Evolutionary conservation across 805 yeast species (phyloP).

Genomic region (Ogataea degrootiae): DNA sequence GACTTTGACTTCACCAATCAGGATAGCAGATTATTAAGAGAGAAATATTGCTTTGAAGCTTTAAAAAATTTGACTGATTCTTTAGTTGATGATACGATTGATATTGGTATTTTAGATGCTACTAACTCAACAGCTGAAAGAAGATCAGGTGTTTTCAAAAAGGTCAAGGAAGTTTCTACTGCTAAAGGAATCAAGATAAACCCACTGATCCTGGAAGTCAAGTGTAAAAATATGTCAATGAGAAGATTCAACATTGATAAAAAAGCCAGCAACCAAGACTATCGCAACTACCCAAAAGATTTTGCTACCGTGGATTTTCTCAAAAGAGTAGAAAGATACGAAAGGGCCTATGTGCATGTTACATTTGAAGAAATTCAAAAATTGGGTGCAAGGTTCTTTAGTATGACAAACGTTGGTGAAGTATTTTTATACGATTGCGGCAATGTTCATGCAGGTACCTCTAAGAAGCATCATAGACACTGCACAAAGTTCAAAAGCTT

Average conservation of each 20-base stretch:
- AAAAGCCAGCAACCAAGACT: slow-evolving; percentile 61
- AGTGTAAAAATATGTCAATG: slow-evolving; percentile 48
- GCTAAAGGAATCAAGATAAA: slow-evolving; percentile 35
- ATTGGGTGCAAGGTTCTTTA: slow-evolving; percentile 26
- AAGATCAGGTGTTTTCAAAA: slow-evolving; percentile 48
- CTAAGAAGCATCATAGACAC: slow-evolving; percentile 29
- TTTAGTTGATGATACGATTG: slow-evolving; percentile 70
- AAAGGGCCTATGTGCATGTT: slow-evolving; percentile 34
- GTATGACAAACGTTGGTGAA: slow-evolving; percentile 32
- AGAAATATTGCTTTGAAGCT: slow-evolving; percentile 93
- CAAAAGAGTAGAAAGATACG: slow-evolving; percentile 49
- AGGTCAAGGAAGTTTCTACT: slow-evolving; percentile 50
- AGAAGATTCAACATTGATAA: slow-evolving; percentile 58
- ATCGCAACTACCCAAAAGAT: slow-evolving; percentile 46
- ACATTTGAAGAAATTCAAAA: slow-evolving; percentile 29
- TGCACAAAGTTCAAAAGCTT: slow-evolving; percentile 17
- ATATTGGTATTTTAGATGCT: slow-evolving; percentile 90
- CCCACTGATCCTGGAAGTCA: slow-evolving; percentile 55
- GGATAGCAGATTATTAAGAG: slow-evolving; percentile 57
- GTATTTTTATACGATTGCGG: slow-evolving; percentile 31
- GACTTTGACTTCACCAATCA: slow-evolving; percentile 32
- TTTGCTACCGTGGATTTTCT: slow-evolving; percentile 57
- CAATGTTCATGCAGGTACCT: slow-evolving; percentile 15
- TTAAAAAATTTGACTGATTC: slow-evolving; percentile 71
- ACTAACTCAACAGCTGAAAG: slow-evolving; percentile 53